Conservation (phyloP, 257 asterid species). For the Haberlea rhodopensis region DNA sequence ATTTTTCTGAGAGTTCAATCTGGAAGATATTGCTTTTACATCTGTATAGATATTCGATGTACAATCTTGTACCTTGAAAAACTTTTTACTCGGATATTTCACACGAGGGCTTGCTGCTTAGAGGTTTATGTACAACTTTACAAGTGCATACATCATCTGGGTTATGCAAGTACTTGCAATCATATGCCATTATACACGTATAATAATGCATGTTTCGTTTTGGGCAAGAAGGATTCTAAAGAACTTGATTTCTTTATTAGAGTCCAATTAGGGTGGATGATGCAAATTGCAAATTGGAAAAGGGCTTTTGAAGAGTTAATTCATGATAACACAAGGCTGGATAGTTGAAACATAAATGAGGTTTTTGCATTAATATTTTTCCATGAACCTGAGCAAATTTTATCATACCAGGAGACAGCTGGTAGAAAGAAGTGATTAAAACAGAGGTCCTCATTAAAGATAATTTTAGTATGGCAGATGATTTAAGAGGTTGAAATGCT, state of each 20-base stretch:
- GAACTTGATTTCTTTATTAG: background rate
- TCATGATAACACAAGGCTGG: too few species aligned
- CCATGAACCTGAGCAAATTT: background rate
- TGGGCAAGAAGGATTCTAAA: background rate
- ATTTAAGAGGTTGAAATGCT: slow-evolving; percentile 10
- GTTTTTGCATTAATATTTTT: slow-evolving; percentile 4
- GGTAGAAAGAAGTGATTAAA: background rate
- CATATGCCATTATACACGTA: background rate
- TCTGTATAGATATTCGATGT: background rate
- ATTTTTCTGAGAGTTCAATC: background rate
- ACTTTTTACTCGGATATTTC: background rate
- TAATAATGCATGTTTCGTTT: background rate
- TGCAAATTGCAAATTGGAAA: background rate
- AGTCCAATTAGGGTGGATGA: background rate
- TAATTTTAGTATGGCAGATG: background rate
- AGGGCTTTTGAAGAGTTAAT: too few species aligned
- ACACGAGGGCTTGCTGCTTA: background rate
- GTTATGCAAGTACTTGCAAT: background rate
- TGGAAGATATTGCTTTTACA: slow-evolving; percentile 2
- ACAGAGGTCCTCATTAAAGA: too few species aligned
- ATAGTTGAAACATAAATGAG: too few species aligned
- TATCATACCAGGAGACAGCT: background rate
- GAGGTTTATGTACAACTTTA: background rate
- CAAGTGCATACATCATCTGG: background rate
- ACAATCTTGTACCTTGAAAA: too few species aligned